A percentile compares a stretch with the other conserved stretches of the same genome.
Evolutionary conservation across 352 stramenopile species (phyloP).

Genomic region (Globisporangium alternatum): DNA sequence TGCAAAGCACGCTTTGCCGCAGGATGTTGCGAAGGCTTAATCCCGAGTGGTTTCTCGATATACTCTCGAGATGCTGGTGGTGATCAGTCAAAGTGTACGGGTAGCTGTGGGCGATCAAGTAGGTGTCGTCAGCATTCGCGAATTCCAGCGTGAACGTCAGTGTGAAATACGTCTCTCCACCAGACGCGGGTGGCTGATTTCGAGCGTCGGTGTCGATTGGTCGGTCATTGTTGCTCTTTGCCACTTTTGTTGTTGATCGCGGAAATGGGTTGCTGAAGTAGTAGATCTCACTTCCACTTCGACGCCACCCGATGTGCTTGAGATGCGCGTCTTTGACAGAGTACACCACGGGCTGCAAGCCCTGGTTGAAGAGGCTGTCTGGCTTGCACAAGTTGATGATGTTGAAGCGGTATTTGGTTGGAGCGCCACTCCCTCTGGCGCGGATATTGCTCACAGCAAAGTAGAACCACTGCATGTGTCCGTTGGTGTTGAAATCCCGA

Average conservation of each 20-base stretch:
- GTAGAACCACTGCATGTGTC: slow-evolving; percentile 94
- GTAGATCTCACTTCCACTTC: slow-evolving; percentile 75
- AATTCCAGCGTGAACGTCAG: slow-evolving; percentile 89
- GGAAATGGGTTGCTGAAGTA: slow-evolving; percentile 81
- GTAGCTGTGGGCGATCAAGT: slow-evolving; percentile 89
- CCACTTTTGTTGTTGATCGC: slow-evolving; percentile 12
- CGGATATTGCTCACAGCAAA: slow-evolving; percentile 87
- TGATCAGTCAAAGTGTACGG: slow-evolving; percentile 91
- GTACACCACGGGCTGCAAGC: slow-evolving; percentile 90
- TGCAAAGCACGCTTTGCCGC: slow-evolving; percentile 48
- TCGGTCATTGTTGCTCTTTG: slow-evolving; percentile 4
- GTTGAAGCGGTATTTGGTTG: slow-evolving; percentile 81
- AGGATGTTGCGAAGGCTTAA: slow-evolving; percentile 26
- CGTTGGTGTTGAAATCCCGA: slow-evolving; percentile 78
- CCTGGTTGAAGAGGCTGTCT: slow-evolving; percentile 89
- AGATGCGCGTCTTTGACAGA: slow-evolving; percentile 59
- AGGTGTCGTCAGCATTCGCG: slow-evolving; percentile 72
- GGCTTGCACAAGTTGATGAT: slow-evolving; percentile 93
- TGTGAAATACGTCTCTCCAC: slow-evolving; percentile 66
- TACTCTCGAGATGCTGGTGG: slow-evolving; percentile 45
- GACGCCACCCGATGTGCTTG: slow-evolving; percentile 66
- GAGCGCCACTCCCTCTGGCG: background rate
- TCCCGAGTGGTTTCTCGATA: slow-evolving; percentile 20
- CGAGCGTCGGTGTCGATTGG: background rate
- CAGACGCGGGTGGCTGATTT: background rate